A percentile compares a stretch with the other conserved stretches of the same genome.
phyloP scores from a whole-genome alignment of 164 flowering plant species.

The Paratinospora sagittata region DNA sequence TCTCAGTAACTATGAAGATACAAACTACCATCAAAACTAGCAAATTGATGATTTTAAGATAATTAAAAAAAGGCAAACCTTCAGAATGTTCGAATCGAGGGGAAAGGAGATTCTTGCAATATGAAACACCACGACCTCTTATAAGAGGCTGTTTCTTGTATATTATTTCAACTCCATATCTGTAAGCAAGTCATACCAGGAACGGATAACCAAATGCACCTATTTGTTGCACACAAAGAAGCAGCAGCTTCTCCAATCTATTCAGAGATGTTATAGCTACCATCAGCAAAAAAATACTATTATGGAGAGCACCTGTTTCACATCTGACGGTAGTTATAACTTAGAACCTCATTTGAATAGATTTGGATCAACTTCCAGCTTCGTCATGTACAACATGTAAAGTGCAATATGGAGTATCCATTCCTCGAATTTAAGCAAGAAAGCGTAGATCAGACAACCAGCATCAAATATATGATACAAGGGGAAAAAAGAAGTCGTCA shows the following conservation, averaged over 20 bases:
- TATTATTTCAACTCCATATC: conserved; percentile 87
- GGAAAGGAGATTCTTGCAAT: conserved; percentile 95
- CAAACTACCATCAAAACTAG: background rate
- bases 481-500: background rate
- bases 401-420: conserved; percentile 36
- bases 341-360: conserved; percentile 23
- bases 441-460: conserved; percentile 13
- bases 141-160: conserved; percentile 80
- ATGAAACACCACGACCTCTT: conserved; percentile 95
- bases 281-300: conserved; percentile 14
- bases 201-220: conserved; percentile 48
- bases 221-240: conserved; percentile 39
- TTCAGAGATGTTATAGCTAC: conserved; percentile 26
- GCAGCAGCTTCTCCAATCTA: conserved; percentile 33
- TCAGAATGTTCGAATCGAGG: conserved; percentile 96
- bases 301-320: conserved; percentile 7
- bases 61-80: conserved; percentile 33
- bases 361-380: conserved; percentile 23
- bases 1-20: background rate
- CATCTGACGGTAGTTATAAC: conserved; percentile 22
- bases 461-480: background rate
- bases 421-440: conserved; percentile 24
- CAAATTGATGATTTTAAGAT: background rate
- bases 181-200: conserved; percentile 25
- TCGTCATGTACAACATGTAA: conserved; percentile 44